Percentiles rank a stretch among this genome's conserved stretches.
phyloP scores from a whole-genome alignment of 108 stramenopile species.

The Pseudonitzschia delicatissima region DNA sequence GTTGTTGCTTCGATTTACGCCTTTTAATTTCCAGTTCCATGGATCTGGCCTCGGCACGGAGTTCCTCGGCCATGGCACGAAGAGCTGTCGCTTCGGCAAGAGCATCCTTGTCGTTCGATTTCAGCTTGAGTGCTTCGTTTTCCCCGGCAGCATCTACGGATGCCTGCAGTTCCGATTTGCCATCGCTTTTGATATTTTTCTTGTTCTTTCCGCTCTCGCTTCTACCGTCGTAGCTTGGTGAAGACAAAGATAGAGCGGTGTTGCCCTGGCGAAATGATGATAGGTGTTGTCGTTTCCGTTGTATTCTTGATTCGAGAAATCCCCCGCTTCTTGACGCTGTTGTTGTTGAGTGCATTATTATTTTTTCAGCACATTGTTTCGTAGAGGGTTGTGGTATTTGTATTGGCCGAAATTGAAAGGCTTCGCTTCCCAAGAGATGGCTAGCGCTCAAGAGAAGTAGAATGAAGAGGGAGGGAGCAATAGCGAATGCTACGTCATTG shows the following conservation, averaged over 20 bases:
- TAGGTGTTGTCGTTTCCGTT: too few relatives aligned
- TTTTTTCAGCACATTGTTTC: too few relatives aligned
- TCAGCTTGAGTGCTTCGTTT: background rate
- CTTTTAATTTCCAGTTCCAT: conserved; percentile 41
- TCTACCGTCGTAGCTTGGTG: background rate
- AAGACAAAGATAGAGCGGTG: background rate
- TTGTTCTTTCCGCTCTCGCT: background rate
- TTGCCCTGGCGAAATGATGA: too few relatives aligned
- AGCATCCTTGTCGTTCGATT: background rate
- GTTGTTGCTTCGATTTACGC: conserved; percentile 11
- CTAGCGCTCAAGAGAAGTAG: background rate
- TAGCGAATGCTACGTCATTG: background rate
- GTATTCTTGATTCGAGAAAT: too few relatives aligned
- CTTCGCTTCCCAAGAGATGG: background rate
- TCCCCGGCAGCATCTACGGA: background rate
- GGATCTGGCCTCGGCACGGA: conserved; percentile 43
- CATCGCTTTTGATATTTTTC: background rate
- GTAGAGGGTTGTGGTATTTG: background rate
- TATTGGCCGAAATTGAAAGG: background rate
- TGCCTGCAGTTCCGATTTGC: too few relatives aligned
- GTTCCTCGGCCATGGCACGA: conserved; percentile 39
- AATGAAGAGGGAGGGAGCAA: background rate
- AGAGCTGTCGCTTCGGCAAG: conserved; percentile 34
- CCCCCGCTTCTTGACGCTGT: too few relatives aligned
- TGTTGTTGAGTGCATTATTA: too few relatives aligned